A percentile compares a stretch with the other conserved stretches of the same genome.
phyloP scores from a whole-genome alignment of 495 filamentous ascomycete species.

The Neurospora intermedia region DNA sequence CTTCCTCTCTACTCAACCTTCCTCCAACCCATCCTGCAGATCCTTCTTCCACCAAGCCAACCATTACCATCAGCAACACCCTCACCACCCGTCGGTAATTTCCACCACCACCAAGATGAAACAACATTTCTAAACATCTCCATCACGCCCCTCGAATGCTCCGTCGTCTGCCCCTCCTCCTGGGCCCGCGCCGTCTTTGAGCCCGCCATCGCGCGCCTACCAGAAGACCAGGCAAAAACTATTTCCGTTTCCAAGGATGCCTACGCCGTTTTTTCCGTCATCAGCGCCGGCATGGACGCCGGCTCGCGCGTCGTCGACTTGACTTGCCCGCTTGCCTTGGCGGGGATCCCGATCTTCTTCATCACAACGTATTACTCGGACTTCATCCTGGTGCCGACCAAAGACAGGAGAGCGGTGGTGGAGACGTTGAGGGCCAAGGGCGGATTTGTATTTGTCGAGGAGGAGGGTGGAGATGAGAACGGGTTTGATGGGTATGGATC shows the following conservation, averaged over 20 bases:
- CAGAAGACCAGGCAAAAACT: constrained; percentile 33
- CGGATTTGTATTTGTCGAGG: constrained; percentile 56
- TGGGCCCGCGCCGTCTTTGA: constrained; percentile 64
- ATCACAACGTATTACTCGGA: constrained; percentile 97
- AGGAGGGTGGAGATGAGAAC: constrained; percentile 25
- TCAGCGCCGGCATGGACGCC: constrained; percentile 79
- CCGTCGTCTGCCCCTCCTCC: constrained; percentile 70
- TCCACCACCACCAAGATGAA: constrained; percentile 34
- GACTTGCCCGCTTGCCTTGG: constrained; percentile 81
- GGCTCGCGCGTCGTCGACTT: constrained; percentile 89
- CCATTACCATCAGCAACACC: constrained; percentile 8
- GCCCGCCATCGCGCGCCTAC: constrained; percentile 50
- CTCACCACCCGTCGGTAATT: too few relatives aligned
- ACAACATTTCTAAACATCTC: constrained; percentile 81
- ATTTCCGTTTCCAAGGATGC: constrained; percentile 71
- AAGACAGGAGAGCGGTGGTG: constrained; percentile 61
- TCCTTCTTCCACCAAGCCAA: constrained; percentile 59
- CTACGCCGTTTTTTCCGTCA: constrained; percentile 80
- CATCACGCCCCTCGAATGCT: constrained; percentile 87
- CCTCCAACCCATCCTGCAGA: constrained; percentile 68
- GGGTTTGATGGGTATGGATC: neutral
- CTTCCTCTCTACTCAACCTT: constrained; percentile 70
- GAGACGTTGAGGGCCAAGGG: constrained; percentile 66
- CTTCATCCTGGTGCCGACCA: constrained; percentile 83
- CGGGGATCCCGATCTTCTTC: constrained; percentile 94